Evolutionary conservation across 345 rosid species (phyloP).

Genomic region (Diplotaxis tenuifolia): DNA sequence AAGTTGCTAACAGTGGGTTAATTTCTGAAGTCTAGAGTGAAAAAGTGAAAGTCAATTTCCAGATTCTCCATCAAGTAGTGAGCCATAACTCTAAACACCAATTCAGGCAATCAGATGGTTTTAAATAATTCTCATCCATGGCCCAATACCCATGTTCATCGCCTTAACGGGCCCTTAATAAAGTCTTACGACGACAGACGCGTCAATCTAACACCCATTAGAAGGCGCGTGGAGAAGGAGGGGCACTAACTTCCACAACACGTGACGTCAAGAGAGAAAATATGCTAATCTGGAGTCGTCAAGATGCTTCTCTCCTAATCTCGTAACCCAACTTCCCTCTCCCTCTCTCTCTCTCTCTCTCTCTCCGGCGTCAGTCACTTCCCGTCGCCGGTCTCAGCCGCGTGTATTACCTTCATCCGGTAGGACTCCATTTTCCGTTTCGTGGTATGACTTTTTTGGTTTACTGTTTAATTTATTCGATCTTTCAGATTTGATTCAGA

Average conservation of each 20-base stretch:
- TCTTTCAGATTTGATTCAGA: not conserved
- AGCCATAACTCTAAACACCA: not conserved
- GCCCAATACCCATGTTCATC: not conserved
- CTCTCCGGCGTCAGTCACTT: not conserved
- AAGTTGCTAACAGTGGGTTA: no score
- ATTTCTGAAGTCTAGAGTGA: no score
- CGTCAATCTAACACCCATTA: not conserved
- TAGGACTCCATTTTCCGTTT: not conserved
- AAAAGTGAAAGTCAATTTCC: not conserved
- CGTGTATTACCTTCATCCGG: not conserved
- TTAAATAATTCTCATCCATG: not conserved
- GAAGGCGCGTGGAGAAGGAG: not conserved
- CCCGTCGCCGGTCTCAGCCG: not conserved
- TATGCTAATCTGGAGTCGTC: not conserved
- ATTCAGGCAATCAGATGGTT: no score
- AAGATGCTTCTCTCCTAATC: not conserved
- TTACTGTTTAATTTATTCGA: not conserved
- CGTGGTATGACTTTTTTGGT: not conserved
- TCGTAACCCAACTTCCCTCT: not conserved
- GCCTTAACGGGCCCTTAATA: not conserved
- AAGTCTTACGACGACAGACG: not conserved
- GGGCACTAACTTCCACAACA: not conserved
- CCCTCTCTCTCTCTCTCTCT: not conserved
- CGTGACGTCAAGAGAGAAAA: conserved; percentile 9
- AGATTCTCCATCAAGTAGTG: not conserved